These are phyloP conservation scores for Plasmodium malariae DNA, from an alignment of 169 alveolate species.

Conservation along the genomic window DNA sequence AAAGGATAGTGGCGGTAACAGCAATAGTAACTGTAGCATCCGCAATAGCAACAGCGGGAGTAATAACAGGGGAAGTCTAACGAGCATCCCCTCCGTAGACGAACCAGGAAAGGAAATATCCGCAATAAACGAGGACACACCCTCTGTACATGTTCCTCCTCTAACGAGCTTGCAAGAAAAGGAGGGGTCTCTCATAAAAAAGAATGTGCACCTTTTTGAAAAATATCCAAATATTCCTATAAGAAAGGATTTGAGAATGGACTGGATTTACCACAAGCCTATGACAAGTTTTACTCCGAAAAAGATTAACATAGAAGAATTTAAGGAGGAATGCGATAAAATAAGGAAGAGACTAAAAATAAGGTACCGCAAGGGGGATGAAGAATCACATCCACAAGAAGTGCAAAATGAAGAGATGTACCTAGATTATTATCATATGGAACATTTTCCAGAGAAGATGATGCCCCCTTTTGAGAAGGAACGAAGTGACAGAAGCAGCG, in stretches of 20 bases:
- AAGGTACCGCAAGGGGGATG: neutral
- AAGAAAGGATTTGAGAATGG: constrained; percentile 26
- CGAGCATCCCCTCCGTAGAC: too few species aligned
- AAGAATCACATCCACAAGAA: neutral
- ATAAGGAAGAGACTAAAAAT: constrained; percentile 5
- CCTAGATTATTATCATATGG: too few species aligned
- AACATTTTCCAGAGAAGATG: neutral
- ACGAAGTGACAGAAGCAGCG: neutral
- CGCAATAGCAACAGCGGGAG: neutral
- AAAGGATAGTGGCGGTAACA: neutral
- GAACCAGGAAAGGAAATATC: too few species aligned
- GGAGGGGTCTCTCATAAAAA: neutral
- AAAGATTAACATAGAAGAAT: constrained; percentile 86
- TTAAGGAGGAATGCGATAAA: constrained; percentile 83
- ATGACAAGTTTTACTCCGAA: neutral
- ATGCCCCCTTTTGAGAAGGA: neutral
- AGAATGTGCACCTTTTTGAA: constrained; percentile 53
- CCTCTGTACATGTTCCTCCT: too few species aligned
- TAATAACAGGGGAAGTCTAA: too few species aligned
- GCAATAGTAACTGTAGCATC: neutral
- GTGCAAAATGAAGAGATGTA: neutral
- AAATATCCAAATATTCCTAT: constrained; percentile 45
- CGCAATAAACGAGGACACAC: too few species aligned
- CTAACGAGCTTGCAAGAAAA: neutral
- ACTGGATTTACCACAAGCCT: constrained; percentile 55